These are phyloP conservation scores for Albugo laibachii DNA, from an alignment of 352 stramenopile genomes.

Conservation along the genomic window DNA sequence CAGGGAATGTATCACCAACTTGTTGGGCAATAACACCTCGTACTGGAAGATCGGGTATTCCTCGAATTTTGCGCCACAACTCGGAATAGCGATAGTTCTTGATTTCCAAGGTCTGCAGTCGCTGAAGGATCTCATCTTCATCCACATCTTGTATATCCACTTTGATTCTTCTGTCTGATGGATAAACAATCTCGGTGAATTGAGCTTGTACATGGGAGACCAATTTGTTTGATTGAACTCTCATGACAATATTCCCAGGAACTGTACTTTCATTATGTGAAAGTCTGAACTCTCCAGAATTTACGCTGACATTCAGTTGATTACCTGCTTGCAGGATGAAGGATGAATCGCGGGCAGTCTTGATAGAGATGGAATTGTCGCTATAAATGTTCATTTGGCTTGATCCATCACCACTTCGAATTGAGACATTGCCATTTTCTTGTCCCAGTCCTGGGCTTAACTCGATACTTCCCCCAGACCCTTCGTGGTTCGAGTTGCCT, in stretches of 20 bases:
- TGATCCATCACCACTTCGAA: conserved; percentile 1
- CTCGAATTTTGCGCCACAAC: conserved; percentile 74
- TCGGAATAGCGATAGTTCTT: conserved; percentile 84
- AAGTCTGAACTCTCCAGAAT: conserved; percentile 27
- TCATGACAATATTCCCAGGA: conserved; percentile 24
- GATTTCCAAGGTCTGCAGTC: conserved; percentile 74
- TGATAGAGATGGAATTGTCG: conserved; percentile 18
- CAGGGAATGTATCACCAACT: conserved; percentile 77
- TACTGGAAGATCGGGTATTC: conserved; percentile 46
- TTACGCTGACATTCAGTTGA: conserved; percentile 24
- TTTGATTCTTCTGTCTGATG: conserved; percentile 86
- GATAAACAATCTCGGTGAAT: conserved; percentile 81
- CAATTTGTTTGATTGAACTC: conserved; percentile 32
- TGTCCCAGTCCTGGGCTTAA: neutral
- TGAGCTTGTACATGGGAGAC: conserved; percentile 65
- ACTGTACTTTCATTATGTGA: conserved; percentile 22
- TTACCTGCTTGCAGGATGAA: conserved; percentile 24
- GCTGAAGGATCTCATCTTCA: conserved; percentile 75
- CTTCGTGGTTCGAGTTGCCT: conserved; percentile 1
- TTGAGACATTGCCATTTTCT: conserved; percentile 1
- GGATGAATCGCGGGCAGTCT: conserved; percentile 11
- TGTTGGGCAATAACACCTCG: conserved; percentile 89
- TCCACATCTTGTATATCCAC: conserved; percentile 80
- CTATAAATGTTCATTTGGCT: neutral
- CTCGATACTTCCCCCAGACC: neutral